Evolutionary conservation across 1,139 yeast species (phyloP).

Genomic region (Sugiyamaella pinicola): DNA sequence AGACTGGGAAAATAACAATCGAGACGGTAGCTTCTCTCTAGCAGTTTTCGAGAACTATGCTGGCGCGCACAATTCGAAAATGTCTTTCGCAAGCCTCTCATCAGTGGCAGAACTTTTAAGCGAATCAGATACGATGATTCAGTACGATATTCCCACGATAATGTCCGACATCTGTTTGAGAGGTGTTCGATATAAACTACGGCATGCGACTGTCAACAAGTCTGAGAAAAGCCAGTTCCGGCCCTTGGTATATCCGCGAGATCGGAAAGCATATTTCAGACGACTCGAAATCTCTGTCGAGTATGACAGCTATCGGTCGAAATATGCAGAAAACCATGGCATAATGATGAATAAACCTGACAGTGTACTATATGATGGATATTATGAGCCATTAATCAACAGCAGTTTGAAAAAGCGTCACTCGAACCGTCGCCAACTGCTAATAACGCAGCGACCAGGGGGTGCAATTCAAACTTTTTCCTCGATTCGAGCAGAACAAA

Average conservation of each 20-base stretch:
- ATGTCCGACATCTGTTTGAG: conserved; percentile 27
- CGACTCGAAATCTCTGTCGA: conserved; percentile 23
- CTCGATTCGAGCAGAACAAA: conserved; percentile 10
- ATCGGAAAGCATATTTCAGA: conserved; percentile 25
- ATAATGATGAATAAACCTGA: conserved; percentile 21
- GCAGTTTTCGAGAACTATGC: conserved; percentile 44
- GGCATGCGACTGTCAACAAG: conserved; percentile 18
- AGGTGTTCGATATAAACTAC: conserved; percentile 27
- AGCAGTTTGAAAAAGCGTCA: conserved; percentile 16
- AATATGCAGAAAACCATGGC: conserved; percentile 20
- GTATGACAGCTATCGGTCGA: conserved; percentile 22
- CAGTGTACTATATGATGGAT: conserved; percentile 30
- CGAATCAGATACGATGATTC: conserved; percentile 24
- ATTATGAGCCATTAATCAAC: conserved; percentile 28
- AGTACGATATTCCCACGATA: conserved; percentile 15
- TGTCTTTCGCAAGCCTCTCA: conserved; percentile 29
- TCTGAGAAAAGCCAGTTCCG: conserved; percentile 21
- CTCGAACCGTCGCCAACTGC: neutral
- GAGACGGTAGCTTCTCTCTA: conserved; percentile 35
- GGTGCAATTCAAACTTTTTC: conserved; percentile 2
- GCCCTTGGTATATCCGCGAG: conserved; percentile 31
- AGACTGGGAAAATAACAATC: conserved; percentile 36
- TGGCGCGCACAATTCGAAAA: conserved; percentile 34
- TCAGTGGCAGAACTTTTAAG: conserved; percentile 36
- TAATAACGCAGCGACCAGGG: conserved; percentile 7